These are phyloP conservation scores for Gossypium raimondii DNA, from an alignment of 345 rosid genomes.

Conservation along the genomic window DNA sequence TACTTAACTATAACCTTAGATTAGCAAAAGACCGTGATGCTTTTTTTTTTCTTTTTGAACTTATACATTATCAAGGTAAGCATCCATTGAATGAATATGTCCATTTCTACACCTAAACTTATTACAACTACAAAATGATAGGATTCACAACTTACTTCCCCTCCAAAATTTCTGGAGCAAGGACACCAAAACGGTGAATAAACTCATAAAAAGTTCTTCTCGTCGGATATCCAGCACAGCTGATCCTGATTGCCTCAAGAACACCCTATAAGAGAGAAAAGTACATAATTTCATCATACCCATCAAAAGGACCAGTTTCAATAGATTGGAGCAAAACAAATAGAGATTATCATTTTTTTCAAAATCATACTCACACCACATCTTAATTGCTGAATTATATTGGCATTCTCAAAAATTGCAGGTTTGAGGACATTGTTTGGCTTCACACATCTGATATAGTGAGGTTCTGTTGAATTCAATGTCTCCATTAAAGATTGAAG, in stretches of 20 bases:
- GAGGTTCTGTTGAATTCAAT: constrained; percentile 91
- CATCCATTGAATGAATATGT: background rate
- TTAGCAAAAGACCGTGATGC: background rate
- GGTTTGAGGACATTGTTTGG: constrained; percentile 98
- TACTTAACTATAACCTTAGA: background rate
- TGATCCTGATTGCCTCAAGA: constrained; percentile 75
- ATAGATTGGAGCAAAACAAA: constrained; percentile 11
- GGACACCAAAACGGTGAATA: constrained; percentile 75
- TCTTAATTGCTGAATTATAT: constrained; percentile 91
- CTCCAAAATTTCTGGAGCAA: constrained; percentile 56
- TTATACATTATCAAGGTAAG: background rate
- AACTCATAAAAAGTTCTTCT: constrained; percentile 72
- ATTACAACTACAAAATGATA: constrained; percentile 10
- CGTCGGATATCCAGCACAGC: constrained; percentile 86
- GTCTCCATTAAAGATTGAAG: constrained; percentile 99
- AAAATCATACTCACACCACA: constrained; percentile 82
- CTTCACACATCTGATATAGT: constrained; percentile 99
- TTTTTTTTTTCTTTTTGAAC: background rate
- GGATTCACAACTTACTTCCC: constrained; percentile 52
- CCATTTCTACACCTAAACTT: constrained; percentile 2
- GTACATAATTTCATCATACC: constrained; percentile 4
- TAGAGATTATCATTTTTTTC: constrained; percentile 8
- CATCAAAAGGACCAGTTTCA: constrained; percentile 12
- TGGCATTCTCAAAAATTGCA: constrained; percentile 85
- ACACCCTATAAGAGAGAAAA: constrained; percentile 59